Evolutionary conservation across 345 rosid genomes (phyloP), one percentile per base, ranked within the genome.

Genomic region (Anastatica hierochuntica): DNA sequence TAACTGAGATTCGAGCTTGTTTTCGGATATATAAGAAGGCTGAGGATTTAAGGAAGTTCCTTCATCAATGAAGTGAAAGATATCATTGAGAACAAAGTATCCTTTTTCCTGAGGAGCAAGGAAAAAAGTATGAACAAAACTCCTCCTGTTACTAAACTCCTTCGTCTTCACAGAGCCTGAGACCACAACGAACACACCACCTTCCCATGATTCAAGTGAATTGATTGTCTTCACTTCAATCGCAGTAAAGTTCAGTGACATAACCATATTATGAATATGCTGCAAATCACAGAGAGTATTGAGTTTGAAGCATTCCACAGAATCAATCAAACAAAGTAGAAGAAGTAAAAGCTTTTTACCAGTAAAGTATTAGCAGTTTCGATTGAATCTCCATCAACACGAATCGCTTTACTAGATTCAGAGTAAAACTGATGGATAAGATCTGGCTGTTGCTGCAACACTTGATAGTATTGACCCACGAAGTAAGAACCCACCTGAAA

Each of bases 21-120:
- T 75, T 37, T 86, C 94, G 7, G 84, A 52, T 13, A 72, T 16
- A 13, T 68, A 30, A 4, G 85, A 63, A 53, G 78, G 72, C 6
- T 89, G 80, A 58, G 71, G 80, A 47, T 80, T 84, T 15, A 49
- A 66, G 21, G 62, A 43, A 4, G 68, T 36, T 41, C 58, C 89
- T 4, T 83, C 95, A 4, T 79, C 82, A 14, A 79, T 35, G 57
- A 85, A 85, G 58, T 80, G 94, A 62, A 92, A 88, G 62, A 88
- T 75, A 78, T 92, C 99, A 58, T 80, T 92, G 29, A 81, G 85
- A 62, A 92, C 84, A 63, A 81, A 92, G 56, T 75, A 88, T 45
- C 99, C 99, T 73, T 79, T 85, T 36, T 85, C 87, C 67, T 92
- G 99, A 43, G 99, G 99, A 52, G 97, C 99, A 9, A 92, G 90